phyloP scores from a whole-genome alignment of 2,329 filamentous ascomycete species.

The Trichoderma brevicompactum region DNA sequence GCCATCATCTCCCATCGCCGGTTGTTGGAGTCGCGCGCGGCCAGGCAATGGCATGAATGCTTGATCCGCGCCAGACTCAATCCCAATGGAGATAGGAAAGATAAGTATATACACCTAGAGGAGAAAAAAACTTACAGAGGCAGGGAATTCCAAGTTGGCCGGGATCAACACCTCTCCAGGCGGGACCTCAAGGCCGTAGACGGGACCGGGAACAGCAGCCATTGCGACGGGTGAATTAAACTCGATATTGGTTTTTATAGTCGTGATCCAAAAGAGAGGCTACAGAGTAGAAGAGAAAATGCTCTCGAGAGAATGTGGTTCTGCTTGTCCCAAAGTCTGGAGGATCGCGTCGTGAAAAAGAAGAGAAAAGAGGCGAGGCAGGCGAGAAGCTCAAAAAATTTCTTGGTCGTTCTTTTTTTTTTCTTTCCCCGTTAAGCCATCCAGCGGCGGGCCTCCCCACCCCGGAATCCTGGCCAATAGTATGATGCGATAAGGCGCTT shows the following conservation, averaged over 20 bases:
- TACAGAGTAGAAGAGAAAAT: slow-evolving; percentile 15
- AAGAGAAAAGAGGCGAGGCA: slow-evolving; percentile 11
- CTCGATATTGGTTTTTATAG: slow-evolving; percentile 7
- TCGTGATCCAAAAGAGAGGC: slow-evolving; percentile 5
- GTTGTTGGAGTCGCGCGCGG: background rate
- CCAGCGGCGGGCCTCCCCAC: slow-evolving; percentile 23
- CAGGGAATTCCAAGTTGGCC: slow-evolving; percentile 76
- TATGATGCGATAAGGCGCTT: slow-evolving; percentile 38
- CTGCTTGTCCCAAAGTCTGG: slow-evolving; percentile 20
- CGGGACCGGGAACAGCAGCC: slow-evolving; percentile 69
- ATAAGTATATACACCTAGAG: background rate
- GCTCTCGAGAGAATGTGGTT: slow-evolving; percentile 22
- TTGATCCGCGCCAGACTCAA: background rate
- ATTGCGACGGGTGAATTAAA: slow-evolving; percentile 46
- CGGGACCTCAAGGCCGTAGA: slow-evolving; percentile 92
- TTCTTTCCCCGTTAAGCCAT: slow-evolving; percentile 33
- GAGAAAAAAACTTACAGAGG: slow-evolving; percentile 67
- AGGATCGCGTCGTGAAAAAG: slow-evolving; percentile 16
- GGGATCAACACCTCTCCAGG: slow-evolving; percentile 81
- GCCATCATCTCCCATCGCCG: background rate
- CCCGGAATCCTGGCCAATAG: slow-evolving; percentile 36
- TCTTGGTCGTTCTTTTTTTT: slow-evolving; percentile 8
- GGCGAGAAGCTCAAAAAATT: slow-evolving; percentile 34
- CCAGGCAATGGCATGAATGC: background rate
- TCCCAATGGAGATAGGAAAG: background rate